Evolutionary conservation across 805 yeast species (phyloP).

Genomic region (Hanseniaspora vineae): DNA sequence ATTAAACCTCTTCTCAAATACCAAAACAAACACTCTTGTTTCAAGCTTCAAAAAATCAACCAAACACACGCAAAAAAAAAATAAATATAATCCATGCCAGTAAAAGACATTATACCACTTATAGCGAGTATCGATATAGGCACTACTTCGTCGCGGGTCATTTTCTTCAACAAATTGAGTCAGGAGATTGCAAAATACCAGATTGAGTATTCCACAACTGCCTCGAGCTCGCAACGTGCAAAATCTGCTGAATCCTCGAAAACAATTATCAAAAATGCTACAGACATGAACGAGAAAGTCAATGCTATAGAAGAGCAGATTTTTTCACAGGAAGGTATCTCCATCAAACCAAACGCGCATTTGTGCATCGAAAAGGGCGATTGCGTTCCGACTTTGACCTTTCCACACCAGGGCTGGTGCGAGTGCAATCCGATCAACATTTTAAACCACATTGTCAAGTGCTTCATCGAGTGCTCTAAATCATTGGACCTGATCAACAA

Average conservation of each 20-base stretch:
- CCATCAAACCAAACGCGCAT: slow-evolving; percentile 44
- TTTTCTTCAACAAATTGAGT: slow-evolving; percentile 61
- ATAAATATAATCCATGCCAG: neutral
- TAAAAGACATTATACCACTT: slow-evolving; percentile 18
- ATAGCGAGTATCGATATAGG: slow-evolving; percentile 80
- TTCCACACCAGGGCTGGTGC: slow-evolving; percentile 85
- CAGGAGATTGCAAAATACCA: slow-evolving; percentile 78
- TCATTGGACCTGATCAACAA: slow-evolving; percentile 45
- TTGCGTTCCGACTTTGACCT: slow-evolving; percentile 56
- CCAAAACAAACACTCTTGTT: no score
- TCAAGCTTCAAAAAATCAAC: neutral
- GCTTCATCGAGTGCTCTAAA: slow-evolving; percentile 55
- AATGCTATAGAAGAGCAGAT: slow-evolving; percentile 26
- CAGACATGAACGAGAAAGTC: slow-evolving; percentile 27
- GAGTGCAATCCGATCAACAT: slow-evolving; percentile 84
- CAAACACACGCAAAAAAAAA: neutral
- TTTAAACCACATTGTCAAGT: slow-evolving; percentile 65
- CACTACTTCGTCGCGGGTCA: slow-evolving; percentile 84
- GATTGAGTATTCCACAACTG: slow-evolving; percentile 74
- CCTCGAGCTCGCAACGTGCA: slow-evolving; percentile 32
- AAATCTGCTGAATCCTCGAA: slow-evolving; percentile 21
- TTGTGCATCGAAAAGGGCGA: slow-evolving; percentile 46
- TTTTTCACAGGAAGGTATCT: slow-evolving; percentile 64
- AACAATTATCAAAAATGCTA: no score
- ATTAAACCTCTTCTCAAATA: no score